Percentiles rank a stretch among this genome's conserved stretches.
Conservation (phyloP, 2,329 filamentous ascomycete species). For the Magnaporthiopsis poae region DNA sequence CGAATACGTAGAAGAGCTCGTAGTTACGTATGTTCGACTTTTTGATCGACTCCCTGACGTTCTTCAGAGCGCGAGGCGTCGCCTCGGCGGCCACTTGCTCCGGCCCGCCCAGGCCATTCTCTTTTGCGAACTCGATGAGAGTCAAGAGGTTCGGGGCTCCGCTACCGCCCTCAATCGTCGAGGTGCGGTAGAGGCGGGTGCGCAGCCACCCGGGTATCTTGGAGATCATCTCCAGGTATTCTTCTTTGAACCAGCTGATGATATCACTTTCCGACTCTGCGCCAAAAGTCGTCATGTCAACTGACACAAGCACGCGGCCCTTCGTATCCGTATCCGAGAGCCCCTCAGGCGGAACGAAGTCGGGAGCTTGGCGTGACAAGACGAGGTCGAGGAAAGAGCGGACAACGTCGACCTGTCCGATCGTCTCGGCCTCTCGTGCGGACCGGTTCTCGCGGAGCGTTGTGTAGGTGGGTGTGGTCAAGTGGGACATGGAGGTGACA, state of each 20-base stretch:
- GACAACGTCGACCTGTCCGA: slow-evolving; percentile 52
- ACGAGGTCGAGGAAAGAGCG: slow-evolving; percentile 62
- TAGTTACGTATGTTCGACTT: slow-evolving; percentile 46
- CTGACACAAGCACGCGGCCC: slow-evolving; percentile 52
- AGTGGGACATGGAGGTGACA: slow-evolving; percentile 60
- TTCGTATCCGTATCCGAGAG: slow-evolving; percentile 48
- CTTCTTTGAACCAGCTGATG: slow-evolving; percentile 63
- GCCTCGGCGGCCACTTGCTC: slow-evolving; percentile 54
- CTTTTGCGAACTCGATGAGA: slow-evolving; percentile 61
- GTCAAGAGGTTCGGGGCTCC: slow-evolving; percentile 48
- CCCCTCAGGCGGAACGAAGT: slow-evolving; percentile 51
- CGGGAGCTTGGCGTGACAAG: slow-evolving; percentile 41
- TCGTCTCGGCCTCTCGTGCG: slow-evolving; percentile 42
- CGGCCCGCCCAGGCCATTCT: slow-evolving; percentile 56
- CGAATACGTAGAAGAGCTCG: slow-evolving; percentile 70
- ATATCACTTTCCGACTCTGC: slow-evolving; percentile 42
- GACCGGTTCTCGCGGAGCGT: slow-evolving; percentile 50
- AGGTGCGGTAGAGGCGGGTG: slow-evolving; percentile 60
- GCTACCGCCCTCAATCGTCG: slow-evolving; percentile 46
- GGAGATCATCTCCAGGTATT: slow-evolving; percentile 62
- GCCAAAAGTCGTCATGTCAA: slow-evolving; percentile 43
- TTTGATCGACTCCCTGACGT: neutral
- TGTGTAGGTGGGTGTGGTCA: slow-evolving; percentile 62
- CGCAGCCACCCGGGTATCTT: slow-evolving; percentile 72
- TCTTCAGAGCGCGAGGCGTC: slow-evolving; percentile 43